Evolutionary conservation across 78 protist genomes (phyloP).

Genomic region (Pigoraptor vietnamica): DNA sequence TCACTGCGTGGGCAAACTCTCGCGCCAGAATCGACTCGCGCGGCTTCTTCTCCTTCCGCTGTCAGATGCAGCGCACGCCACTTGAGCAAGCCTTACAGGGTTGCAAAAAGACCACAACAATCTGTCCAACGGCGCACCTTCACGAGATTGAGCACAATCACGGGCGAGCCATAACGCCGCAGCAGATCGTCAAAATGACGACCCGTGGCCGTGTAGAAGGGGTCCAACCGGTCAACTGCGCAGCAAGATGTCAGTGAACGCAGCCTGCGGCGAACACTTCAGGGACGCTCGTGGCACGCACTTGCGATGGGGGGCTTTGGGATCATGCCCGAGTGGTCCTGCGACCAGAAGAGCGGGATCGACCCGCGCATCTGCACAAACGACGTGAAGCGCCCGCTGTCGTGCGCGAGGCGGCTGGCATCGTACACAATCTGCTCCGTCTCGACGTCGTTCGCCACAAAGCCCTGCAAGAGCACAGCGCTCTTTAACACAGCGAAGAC

Average conservation of each 20-base stretch:
- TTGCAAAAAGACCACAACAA: no score
- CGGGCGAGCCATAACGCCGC: slow-evolving; percentile 75
- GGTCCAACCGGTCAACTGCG: slow-evolving; percentile 69
- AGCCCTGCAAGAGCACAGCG: slow-evolving; percentile 35
- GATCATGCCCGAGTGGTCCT: slow-evolving; percentile 15
- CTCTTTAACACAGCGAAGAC: not conserved
- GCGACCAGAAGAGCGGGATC: slow-evolving; percentile 95
- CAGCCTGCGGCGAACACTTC: no score
- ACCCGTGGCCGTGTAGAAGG: slow-evolving; percentile 65
- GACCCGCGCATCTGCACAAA: slow-evolving; percentile 88
- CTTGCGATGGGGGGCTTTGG: slow-evolving; percentile 58
- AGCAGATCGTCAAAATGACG: slow-evolving; percentile 79
- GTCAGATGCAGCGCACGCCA: no score
- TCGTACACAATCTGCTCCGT: slow-evolving; percentile 88
- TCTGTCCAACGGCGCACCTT: no score
- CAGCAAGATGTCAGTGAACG: no score
- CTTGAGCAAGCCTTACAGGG: no score
- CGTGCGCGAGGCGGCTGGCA: not conserved
- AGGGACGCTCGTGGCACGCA: not conserved
- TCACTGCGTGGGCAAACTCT: slow-evolving; percentile 54
- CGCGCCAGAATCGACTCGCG: slow-evolving; percentile 71
- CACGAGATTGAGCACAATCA: slow-evolving; percentile 73
- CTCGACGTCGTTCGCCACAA: slow-evolving; percentile 96
- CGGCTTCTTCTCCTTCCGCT: slow-evolving; percentile 76
- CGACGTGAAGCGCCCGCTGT: slow-evolving; percentile 16